A percentile compares a stretch with the other conserved stretches of the same genome.
Conservation (phyloP, 2,329 filamentous ascomycete species). For the Elsinoe arachidis region DNA sequence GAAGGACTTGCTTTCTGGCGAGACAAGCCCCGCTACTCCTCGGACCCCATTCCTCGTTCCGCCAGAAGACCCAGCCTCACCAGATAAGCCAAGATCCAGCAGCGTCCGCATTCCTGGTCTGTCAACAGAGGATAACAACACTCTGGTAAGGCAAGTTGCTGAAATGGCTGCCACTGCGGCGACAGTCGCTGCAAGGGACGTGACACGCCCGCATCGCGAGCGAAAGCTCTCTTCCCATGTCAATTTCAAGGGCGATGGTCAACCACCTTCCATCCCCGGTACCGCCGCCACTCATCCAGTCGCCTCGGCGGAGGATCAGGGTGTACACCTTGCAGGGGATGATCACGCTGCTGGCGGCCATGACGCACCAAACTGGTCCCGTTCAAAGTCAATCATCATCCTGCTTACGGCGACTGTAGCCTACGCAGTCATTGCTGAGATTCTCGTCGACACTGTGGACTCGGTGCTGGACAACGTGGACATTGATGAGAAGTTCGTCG, state of each 20-base stretch:
- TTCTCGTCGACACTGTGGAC: slow-evolving; percentile 92
- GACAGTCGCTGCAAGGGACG: slow-evolving; percentile 75
- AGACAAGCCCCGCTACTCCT: slow-evolving; percentile 21
- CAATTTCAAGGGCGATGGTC: slow-evolving; percentile 26
- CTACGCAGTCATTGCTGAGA: slow-evolving; percentile 96
- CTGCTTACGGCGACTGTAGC: slow-evolving; percentile 80
- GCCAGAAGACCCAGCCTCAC: slow-evolving; percentile 45
- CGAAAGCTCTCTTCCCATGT: slow-evolving; percentile 32
- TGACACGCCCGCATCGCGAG: slow-evolving; percentile 46
- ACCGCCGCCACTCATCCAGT: background rate
- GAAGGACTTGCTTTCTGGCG: slow-evolving; percentile 16
- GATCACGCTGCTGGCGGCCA: slow-evolving; percentile 62
- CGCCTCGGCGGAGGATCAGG: slow-evolving; percentile 27
- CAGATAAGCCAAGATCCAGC: slow-evolving; percentile 30
- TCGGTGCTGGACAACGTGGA: slow-evolving; percentile 85
- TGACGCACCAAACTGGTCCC: slow-evolving; percentile 97
- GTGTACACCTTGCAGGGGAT: slow-evolving; percentile 26
- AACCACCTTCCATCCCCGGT: slow-evolving; percentile 1
- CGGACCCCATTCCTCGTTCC: slow-evolving; percentile 66
- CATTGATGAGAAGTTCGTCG: slow-evolving; percentile 94
- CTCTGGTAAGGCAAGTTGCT: slow-evolving; percentile 74
- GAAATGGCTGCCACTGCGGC: slow-evolving; percentile 91
- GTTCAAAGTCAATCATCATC: slow-evolving; percentile 81
- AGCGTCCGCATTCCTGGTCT: slow-evolving; percentile 52
- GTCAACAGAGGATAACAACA: slow-evolving; percentile 72